Evolutionary conservation across 441 rosid species (phyloP).

Genomic region (Rhodomyrtus psidioides): DNA sequence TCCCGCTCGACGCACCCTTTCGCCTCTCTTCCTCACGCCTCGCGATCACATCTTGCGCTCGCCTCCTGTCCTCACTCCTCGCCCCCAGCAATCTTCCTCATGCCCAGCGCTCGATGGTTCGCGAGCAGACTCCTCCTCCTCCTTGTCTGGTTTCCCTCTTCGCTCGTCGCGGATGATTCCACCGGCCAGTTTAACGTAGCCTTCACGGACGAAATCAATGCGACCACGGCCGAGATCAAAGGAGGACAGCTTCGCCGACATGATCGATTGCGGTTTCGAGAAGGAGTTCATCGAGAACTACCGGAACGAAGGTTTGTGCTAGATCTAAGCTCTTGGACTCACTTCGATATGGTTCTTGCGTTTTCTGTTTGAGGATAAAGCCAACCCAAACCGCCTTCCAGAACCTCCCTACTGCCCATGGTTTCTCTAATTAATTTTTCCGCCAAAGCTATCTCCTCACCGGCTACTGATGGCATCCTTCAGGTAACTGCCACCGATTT

Average conservation of each 20-base stretch:
- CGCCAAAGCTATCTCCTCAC: conserved; percentile 74
- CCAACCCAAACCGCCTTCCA: conserved; percentile 91
- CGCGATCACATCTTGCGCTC: too few species aligned
- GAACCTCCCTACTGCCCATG: conserved; percentile 73
- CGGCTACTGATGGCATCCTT: conserved; percentile 54
- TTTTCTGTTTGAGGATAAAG: not conserved
- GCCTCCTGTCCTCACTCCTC: too few species aligned
- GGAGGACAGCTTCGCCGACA: conserved; percentile 80
- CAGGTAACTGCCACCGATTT: conserved; percentile 60
- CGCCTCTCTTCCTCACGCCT: too few species aligned
- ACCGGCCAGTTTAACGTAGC: conserved; percentile 20
- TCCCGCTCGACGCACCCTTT: too few species aligned
- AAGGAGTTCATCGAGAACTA: conserved; percentile 91
- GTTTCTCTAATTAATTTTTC: conserved; percentile 75
- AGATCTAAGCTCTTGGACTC: conserved; percentile 39
- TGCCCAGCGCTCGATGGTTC: too few species aligned
- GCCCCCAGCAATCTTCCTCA: too few species aligned
- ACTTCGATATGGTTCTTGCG: not conserved
- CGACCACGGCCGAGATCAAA: conserved; percentile 46
- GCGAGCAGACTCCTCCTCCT: too few species aligned
- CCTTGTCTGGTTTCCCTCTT: conserved; percentile 21
- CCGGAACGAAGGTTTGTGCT: conserved; percentile 60
- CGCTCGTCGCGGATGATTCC: not conserved
- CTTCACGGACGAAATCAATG: conserved; percentile 43
- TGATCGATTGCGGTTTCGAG: conserved; percentile 90